These are phyloP conservation scores for Xylaria sp. DNA, from an alignment of 2,329 filamentous ascomycete genomes.

Conservation along the genomic window DNA sequence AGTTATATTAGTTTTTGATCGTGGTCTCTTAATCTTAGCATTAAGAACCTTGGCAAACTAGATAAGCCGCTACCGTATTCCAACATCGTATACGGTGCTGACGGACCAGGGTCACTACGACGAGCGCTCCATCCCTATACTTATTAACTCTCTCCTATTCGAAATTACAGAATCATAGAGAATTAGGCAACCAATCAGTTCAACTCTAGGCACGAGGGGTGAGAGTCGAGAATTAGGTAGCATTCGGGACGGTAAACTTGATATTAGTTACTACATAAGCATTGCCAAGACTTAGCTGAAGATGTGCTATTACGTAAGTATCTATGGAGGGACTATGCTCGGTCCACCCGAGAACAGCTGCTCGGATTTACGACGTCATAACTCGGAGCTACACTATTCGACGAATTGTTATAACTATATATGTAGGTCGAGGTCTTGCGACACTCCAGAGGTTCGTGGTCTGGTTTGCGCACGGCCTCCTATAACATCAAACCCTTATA, in stretches of 20 bases:
- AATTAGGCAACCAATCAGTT: too few relatives aligned
- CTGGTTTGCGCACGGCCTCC: background rate
- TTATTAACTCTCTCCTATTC: too few relatives aligned
- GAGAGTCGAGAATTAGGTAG: background rate
- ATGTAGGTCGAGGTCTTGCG: background rate
- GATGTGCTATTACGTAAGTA: too few relatives aligned
- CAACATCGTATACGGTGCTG: background rate
- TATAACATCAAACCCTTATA: background rate
- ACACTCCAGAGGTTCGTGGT: background rate
- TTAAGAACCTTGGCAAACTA: background rate
- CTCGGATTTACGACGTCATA: conserved; percentile 37
- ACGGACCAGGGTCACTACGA: background rate
- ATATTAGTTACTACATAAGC: background rate
- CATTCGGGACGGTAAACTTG: background rate
- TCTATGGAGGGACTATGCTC: too few relatives aligned
- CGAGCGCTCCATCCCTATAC: too few relatives aligned
- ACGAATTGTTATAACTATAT: background rate
- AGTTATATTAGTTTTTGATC: background rate
- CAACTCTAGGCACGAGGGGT: background rate
- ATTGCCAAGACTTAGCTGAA: background rate
- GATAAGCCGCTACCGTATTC: background rate
- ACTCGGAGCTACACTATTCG: conserved; percentile 29
- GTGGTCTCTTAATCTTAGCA: background rate
- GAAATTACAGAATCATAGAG: background rate
- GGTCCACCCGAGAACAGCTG: background rate